Evolutionary conservation across 768 basidiomycete genomes (phyloP).

Genomic region (Leccinum boreale): DNA sequence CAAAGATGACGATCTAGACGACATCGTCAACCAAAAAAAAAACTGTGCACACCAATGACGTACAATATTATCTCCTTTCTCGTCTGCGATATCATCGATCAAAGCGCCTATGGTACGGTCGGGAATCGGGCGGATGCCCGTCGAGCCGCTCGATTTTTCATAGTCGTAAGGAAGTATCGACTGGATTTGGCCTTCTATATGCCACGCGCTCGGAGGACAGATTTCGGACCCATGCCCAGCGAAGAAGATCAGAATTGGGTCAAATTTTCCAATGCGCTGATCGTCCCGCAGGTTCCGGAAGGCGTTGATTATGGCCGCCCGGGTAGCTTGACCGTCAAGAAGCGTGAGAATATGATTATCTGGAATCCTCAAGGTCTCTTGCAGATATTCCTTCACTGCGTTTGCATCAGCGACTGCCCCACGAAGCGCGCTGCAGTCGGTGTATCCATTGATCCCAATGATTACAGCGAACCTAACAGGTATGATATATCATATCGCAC

Average conservation of each 20-base stretch:
- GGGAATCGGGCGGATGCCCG: conserved; percentile 34
- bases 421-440: conserved; percentile 24
- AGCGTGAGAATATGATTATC: conserved; percentile 35
- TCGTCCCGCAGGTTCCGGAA: conserved; percentile 23
- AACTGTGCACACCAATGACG: conserved; percentile 6
- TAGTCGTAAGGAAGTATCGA: conserved; percentile 33
- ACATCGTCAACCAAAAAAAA: neutral
- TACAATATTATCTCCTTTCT: conserved; percentile 44
- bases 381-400: conserved; percentile 34
- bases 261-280: conserved; percentile 21
- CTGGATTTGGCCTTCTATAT: conserved; percentile 22
- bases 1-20: conserved; percentile 41
- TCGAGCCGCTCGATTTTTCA: conserved; percentile 5
- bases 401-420: conserved; percentile 41
- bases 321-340: conserved; percentile 35
- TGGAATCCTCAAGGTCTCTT: conserved; percentile 28
- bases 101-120: conserved; percentile 40
- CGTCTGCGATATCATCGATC: conserved; percentile 35
- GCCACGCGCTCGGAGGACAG: conserved; percentile 27
- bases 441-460: conserved; percentile 43
- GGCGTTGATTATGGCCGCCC: conserved; percentile 32
- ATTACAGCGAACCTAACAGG: conserved; percentile 33
- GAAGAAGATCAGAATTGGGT: conserved; percentile 41
- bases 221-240: conserved; percentile 42
- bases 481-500: neutral